These are phyloP conservation scores for Aspergillus chevalieri DNA, from an alignment of 2,329 filamentous ascomycete species.

Conservation along the genomic window DNA sequence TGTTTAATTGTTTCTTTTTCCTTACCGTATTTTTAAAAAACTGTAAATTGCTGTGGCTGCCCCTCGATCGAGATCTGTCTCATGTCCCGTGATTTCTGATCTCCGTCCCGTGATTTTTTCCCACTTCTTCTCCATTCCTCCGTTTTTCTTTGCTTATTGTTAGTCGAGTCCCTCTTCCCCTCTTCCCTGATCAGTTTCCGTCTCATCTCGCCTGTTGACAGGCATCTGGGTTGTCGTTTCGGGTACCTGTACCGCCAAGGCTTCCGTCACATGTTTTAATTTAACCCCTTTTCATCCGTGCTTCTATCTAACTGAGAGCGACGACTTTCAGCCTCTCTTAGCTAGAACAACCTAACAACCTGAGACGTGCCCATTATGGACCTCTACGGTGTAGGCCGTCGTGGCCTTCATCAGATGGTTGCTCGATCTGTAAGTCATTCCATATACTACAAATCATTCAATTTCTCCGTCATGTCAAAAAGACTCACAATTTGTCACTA, in stretches of 20 bases:
- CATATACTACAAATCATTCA: neutral
- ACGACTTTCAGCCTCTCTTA: neutral
- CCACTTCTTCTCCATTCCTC: neutral
- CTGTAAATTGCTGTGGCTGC: slow-evolving; percentile 1
- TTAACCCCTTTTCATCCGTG: too few relatives aligned
- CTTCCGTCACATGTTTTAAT: too few relatives aligned
- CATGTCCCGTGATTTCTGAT: neutral
- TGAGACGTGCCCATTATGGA: slow-evolving; percentile 7
- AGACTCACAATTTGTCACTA: neutral
- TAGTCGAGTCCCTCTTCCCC: neutral
- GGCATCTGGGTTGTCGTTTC: too few relatives aligned
- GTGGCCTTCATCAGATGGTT: slow-evolving; percentile 13
- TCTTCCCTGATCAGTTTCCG: neutral
- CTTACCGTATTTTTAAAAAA: neutral
- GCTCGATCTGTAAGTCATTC: slow-evolving; percentile 14
- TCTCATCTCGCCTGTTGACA: too few relatives aligned
- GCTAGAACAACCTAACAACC: neutral
- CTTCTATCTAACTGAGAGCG: too few relatives aligned
- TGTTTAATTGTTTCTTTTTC: neutral
- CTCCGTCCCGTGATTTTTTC: neutral
- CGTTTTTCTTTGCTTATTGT: neutral
- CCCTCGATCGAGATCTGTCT: neutral
- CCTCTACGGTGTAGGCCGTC: slow-evolving; percentile 10
- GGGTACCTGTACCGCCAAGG: too few relatives aligned
- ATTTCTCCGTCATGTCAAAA: neutral